Percentiles rank a stretch among this genome's conserved stretches.
These are phyloP conservation scores for Simmondsia chinensis DNA, from an alignment of 148 eudicot species.

Conservation along the genomic window DNA sequence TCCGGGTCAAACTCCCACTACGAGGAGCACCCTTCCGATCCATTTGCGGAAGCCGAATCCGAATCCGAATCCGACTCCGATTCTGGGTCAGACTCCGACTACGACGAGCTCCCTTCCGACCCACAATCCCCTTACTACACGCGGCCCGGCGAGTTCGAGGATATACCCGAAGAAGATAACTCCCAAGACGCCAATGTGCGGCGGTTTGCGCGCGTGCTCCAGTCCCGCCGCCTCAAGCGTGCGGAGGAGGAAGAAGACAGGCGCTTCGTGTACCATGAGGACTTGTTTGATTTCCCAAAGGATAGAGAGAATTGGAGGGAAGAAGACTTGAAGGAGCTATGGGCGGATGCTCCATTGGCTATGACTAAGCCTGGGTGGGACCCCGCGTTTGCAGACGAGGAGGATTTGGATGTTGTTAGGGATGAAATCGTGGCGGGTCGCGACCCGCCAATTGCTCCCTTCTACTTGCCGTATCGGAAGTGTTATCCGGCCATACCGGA, in stretches of 20 bases:
- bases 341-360: conserved; percentile 62
- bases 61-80: conserved; percentile 5
- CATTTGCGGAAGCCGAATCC: conserved; percentile 1
- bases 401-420: conserved; percentile 31
- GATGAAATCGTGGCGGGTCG: conserved; percentile 36
- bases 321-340: conserved; percentile 58
- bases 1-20: background rate
- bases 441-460: conserved; percentile 76
- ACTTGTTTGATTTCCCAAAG: conserved; percentile 43
- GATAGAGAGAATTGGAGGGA: conserved; percentile 74
- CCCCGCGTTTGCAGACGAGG: conserved; percentile 57
- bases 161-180: conserved; percentile 17
- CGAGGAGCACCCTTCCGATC: too few relatives aligned
- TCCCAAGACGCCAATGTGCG: conserved; percentile 27
- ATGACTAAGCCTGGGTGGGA: conserved; percentile 71
- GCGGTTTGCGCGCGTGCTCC: conserved; percentile 21
- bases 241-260: conserved; percentile 11
- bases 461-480: conserved; percentile 72
- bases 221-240: conserved; percentile 15
- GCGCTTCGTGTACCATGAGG: conserved; percentile 13
- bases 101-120: conserved; percentile 6
- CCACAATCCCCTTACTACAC: conserved; percentile 2
- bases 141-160: conserved; percentile 11
- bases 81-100: conserved; percentile 8
- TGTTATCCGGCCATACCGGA: conserved; percentile 58